Base-by-base conservation (phyloP, 129 eudicot species). In the Centrapalus pauciflorus region DNA sequence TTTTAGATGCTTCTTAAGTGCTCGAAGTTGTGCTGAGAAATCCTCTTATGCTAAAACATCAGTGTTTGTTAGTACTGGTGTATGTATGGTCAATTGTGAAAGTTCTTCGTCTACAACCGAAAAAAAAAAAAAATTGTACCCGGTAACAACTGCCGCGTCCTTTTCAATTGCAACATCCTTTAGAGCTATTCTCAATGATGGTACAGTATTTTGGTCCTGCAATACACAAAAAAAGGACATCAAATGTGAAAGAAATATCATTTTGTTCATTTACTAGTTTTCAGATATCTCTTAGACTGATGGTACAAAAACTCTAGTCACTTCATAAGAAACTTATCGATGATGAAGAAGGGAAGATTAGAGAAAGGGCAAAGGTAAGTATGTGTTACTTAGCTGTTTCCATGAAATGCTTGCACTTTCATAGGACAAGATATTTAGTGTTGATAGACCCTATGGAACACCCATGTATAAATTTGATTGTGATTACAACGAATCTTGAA, bases 91-190 rank as follows among this genome's bases (percentile, higher is more conserved):
- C n/a, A n/a, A n/a, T n/a, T n/a, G n/a, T n/a, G n/a, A n/a, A n/a
- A n/a, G n/a, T n/a, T n/a, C n/a, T n/a, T n/a, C n/a, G n/a, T n/a
- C n/a, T n/a, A n/a, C n/a, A n/a, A n/a, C n/a, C n/a, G n/a, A n/a
- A n/a, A n/a, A n/a, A n/a, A n/a, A n/a, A n/a, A n/a, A 20, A 27
- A 32, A 17, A 19, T 20, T 46, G n/a, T 84, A 89, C 99, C 92
- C 84, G 80, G 92, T 87, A 89, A 93, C 99, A 77, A 93, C 96
- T 64, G 99, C 99, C 27, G 99, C 99, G 80, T 93, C 99, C 54
- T 93, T 93, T 77, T 86, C 96, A 96, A 93, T 89, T 0, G 99
- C 96, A 71, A 93, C 95, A 76, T 93, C 99, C 80, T 70, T 89
- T 46, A 93, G 89, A 67, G 98, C 95, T 83, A 84, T 93, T 68